A percentile compares a stretch with the other conserved stretches of the same genome.
phyloP scores from a whole-genome alignment of 2,329 filamentous ascomycete genomes.

The Byssochlamys sp. region DNA sequence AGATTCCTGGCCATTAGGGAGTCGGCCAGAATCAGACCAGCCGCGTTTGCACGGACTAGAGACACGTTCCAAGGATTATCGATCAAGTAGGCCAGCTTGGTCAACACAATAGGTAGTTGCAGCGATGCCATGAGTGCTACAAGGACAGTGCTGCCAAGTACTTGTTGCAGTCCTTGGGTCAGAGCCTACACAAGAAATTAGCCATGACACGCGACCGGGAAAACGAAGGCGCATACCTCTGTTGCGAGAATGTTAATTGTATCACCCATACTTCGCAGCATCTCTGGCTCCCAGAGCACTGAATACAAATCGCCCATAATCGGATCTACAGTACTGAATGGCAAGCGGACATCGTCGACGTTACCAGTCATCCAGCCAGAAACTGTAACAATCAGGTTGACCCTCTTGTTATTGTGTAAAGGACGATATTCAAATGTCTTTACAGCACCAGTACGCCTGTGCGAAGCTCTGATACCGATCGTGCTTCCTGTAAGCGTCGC shows the following conservation, averaged over 20 bases:
- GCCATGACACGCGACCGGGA: not conserved
- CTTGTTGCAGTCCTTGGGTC: constrained; percentile 90
- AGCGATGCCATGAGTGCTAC: constrained; percentile 84
- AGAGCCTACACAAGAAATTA: constrained; percentile 57
- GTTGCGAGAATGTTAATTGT: constrained; percentile 97
- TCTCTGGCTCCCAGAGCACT: constrained; percentile 93
- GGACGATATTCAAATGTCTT: constrained; percentile 95
- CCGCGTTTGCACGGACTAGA: constrained; percentile 74
- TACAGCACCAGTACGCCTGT: constrained; percentile 78
- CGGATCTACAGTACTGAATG: constrained; percentile 91
- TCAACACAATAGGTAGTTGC: constrained; percentile 81
- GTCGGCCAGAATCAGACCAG: constrained; percentile 86
- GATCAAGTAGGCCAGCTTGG: constrained; percentile 89
- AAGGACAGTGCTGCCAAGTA: constrained; percentile 80
- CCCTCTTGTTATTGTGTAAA: constrained; percentile 92
- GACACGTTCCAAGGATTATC: constrained; percentile 99
- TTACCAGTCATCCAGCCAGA: constrained; percentile 98
- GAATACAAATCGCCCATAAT: constrained; percentile 98
- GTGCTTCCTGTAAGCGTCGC: constrained; percentile 78
- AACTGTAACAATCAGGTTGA: constrained; percentile 89
- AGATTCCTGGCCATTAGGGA: constrained; percentile 85
- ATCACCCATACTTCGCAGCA: constrained; percentile 94
- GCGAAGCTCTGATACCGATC: constrained; percentile 77
- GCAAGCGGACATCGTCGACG: constrained; percentile 87
- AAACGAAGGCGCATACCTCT: constrained; percentile 56